Evolutionary conservation across 257 asterid genomes (phyloP).

Genomic region (Jasminum sambac): DNA sequence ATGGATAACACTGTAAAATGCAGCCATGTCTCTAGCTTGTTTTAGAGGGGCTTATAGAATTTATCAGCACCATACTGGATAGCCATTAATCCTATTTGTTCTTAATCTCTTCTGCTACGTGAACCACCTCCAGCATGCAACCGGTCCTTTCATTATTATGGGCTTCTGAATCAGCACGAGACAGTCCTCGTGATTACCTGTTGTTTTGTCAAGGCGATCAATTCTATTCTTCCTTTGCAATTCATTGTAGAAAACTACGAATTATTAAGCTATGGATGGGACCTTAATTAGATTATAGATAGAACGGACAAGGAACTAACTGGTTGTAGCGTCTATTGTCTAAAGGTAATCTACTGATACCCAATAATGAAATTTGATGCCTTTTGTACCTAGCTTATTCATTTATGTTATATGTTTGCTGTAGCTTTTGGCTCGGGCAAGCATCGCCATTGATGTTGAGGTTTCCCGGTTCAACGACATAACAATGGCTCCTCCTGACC

Average conservation of each 20-base stretch:
- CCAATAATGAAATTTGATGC: not conserved
- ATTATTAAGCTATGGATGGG: not conserved
- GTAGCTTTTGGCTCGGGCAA: constrained; percentile 63
- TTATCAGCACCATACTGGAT: not conserved
- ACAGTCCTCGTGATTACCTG: not conserved
- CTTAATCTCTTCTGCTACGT: not conserved
- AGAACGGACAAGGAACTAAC: constrained; percentile 13
- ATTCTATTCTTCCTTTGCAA: constrained; percentile 2
- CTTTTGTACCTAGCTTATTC: constrained; percentile 9
- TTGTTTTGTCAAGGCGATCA: not conserved
- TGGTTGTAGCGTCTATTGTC: not conserved
- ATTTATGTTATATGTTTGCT: constrained; percentile 21
- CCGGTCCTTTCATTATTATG: not conserved
- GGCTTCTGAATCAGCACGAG: constrained; percentile 9
- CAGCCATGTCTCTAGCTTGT: not conserved
- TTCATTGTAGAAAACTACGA: constrained; percentile 9
- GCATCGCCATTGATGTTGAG: constrained; percentile 55
- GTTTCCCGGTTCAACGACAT: constrained; percentile 68
- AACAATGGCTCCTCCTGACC: constrained; percentile 98
- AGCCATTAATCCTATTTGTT: not conserved
- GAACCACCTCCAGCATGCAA: not conserved
- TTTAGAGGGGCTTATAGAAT: not conserved
- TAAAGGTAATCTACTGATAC: not conserved
- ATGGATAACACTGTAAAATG: not conserved
- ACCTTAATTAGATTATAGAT: not conserved